These are phyloP conservation scores for Ramalina intermedia DNA, from an alignment of 495 filamentous ascomycete genomes.

Conservation along the genomic window DNA sequence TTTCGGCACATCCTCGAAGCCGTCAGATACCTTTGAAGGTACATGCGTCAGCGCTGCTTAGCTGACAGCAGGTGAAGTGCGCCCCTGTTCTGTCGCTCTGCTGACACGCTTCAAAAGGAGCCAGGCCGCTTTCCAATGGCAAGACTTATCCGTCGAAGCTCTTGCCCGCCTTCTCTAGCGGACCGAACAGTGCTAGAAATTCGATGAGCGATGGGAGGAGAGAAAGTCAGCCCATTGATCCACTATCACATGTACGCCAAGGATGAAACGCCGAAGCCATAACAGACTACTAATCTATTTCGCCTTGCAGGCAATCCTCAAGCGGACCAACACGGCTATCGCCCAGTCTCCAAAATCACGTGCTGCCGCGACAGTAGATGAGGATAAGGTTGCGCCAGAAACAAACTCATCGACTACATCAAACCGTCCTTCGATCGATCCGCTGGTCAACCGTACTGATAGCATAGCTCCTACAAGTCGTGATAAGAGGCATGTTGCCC, in stretches of 20 bases:
- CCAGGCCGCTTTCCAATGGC: constrained; percentile 13
- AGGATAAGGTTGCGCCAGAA: constrained; percentile 37
- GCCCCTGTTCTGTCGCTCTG: background rate
- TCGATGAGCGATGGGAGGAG: constrained; percentile 6
- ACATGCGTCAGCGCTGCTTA: background rate
- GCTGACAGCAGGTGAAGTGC: background rate
- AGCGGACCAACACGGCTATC: constrained; percentile 65
- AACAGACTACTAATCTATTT: background rate
- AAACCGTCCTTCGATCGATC: constrained; percentile 19
- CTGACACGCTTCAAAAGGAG: constrained; percentile 9
- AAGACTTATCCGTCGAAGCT: constrained; percentile 20
- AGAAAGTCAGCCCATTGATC: constrained; percentile 32
- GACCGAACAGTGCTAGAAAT: constrained; percentile 3
- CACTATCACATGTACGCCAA: constrained; percentile 37
- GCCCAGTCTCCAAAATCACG: constrained; percentile 54
- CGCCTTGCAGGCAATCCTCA: constrained; percentile 53
- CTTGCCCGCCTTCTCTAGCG: constrained; percentile 15
- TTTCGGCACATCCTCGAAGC: background rate
- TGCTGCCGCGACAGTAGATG: constrained; percentile 36
- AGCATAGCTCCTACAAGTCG: constrained; percentile 23
- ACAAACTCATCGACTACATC: constrained; percentile 5
- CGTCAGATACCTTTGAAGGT: constrained; percentile 5
- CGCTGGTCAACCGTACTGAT: constrained; percentile 21
- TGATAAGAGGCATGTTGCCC: constrained; percentile 51
- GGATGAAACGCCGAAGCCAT: background rate